Base-by-base conservation (phyloP, 306 rosid species). In the Luffa acutangula region DNA sequence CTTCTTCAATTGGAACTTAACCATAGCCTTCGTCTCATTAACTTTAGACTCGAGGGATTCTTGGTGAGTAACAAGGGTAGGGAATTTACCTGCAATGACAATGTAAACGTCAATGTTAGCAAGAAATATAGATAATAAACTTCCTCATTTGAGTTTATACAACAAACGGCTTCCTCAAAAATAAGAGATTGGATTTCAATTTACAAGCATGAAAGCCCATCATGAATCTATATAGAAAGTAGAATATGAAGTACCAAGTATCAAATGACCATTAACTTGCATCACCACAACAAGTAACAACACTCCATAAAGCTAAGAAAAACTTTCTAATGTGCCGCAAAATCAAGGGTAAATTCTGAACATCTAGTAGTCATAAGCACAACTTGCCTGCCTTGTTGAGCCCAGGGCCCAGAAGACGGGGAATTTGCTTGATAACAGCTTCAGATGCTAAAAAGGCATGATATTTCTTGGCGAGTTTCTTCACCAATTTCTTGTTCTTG, bases 331-430 rank as follows among this genome's bases (percentile, higher is more conserved):
- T 8, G 74, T 39, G 74, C 18, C 51, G 8, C 34, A 0, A 43
- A 54, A 43, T 42, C 17, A 69, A 69, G 18, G 49, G 9, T 42
- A 69, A 69, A n/a, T 42, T 39, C 49, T 3, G 0, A 9, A 42
- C 18, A 46, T 42, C 34, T 34, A 7, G 18, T 4, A 77, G 9
- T 46, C 21, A 66, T 17, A 14, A 20, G 67, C 18, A 45, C 14
- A 89, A 89, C 97, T 34, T 80, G 94, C 96, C 96, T 80, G 97
- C 97, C 87, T 93, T 93, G 88, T 93, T 93, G 78, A 93, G 97
- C 64, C 97, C 96, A 77, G 94, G 97, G 57, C 96, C 96, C 85
- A 93, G 78, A 53, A 93, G 94, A 82, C 94, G 94, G 21, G 97
- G 97, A 65, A 93, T 93, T 88, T 91, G 97, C 87, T 91, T 93